These are phyloP conservation scores for Phytomonas sp. DNA, from an alignment of 208 protist genomes.

Conservation along the genomic window DNA sequence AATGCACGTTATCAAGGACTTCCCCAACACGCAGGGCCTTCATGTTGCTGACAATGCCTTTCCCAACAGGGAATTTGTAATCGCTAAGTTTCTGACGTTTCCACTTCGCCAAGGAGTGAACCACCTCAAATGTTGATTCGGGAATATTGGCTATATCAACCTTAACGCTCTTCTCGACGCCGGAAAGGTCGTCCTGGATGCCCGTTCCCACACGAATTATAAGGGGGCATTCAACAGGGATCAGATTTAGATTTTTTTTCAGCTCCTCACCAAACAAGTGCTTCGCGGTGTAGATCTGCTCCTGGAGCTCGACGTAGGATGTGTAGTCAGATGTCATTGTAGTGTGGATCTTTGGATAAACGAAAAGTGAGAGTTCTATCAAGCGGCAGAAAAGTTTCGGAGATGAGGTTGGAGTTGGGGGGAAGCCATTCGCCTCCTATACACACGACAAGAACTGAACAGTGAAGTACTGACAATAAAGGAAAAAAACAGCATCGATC, in stretches of 20 bases:
- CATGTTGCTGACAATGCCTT: constrained; percentile 84
- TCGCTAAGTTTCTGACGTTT: constrained; percentile 80
- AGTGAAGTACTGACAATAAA: constrained; percentile 2
- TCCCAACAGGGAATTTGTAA: constrained; percentile 66
- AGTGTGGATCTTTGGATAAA: constrained; percentile 7
- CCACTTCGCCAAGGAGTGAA: constrained; percentile 92
- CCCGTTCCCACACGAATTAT: constrained; percentile 73
- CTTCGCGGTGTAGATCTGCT: constrained; percentile 67
- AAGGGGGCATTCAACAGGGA: constrained; percentile 74
- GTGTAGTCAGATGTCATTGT: constrained; percentile 28
- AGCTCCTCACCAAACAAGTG: constrained; percentile 62
- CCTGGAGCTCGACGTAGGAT: constrained; percentile 51
- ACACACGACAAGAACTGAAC: constrained; percentile 10
- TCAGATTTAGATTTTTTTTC: constrained; percentile 52
- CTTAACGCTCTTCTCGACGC: constrained; percentile 81
- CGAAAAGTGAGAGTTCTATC: background rate
- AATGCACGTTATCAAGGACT: constrained; percentile 82
- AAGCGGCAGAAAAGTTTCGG: background rate
- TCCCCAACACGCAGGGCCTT: constrained; percentile 83
- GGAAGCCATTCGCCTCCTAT: background rate
- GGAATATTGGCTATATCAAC: constrained; percentile 78
- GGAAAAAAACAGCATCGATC: background rate
- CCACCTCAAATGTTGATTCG: constrained; percentile 71
- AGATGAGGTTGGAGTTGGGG: background rate
- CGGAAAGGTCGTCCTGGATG: constrained; percentile 87